Base-by-base conservation (phyloP, 164 flowering plant genomes). In the Paratinospora sagittata region DNA sequence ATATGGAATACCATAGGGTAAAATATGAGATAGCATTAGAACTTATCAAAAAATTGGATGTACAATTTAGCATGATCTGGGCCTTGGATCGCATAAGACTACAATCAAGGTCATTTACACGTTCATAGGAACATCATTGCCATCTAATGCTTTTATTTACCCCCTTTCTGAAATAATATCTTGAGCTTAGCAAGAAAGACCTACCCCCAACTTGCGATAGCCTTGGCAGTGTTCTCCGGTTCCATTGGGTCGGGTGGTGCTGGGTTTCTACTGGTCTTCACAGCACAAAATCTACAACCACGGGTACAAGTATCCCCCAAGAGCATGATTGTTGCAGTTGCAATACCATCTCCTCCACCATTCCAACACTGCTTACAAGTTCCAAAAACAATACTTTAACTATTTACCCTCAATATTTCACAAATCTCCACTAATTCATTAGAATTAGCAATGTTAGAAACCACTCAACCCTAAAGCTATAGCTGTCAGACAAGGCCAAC, bases 241-340 rank as follows among this genome's bases (percentile, higher is more conserved):
- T 95, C 98, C 92, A 85, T 82, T 19, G 94, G 93, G 72, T 95
- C 96, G 6, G 97, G 97, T 1, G 98, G 98, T 5, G 96, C 79
- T 34, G 98, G 97, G 72, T 86, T 95, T 75, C 87, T 78, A 65
- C 92, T 89, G 8, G 97, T 95, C 81, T 95, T 95, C 52, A 95
- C 97, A 17, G 96, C 97, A 87, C 98, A 95, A 80, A 95, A 95
- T 71, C 98, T 77, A 77, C 98, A 95, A 26, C 98, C 97, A 24
- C 97, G 86, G 19, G 98, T 95, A 72, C 97, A 95, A 27, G 98
- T 92, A 79, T 95, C 98, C 17, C 98, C 98, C 24, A 95, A 86
- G 75, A 92, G 80, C 98, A 95, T 95, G 71, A 95, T 95, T 0
- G 97, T 95, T 17, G 98, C 98, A 0, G 97, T 92, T 16, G 97